Conservation (phyloP, 176 grass and related monocot species). For the Musa troglodytarum region DNA sequence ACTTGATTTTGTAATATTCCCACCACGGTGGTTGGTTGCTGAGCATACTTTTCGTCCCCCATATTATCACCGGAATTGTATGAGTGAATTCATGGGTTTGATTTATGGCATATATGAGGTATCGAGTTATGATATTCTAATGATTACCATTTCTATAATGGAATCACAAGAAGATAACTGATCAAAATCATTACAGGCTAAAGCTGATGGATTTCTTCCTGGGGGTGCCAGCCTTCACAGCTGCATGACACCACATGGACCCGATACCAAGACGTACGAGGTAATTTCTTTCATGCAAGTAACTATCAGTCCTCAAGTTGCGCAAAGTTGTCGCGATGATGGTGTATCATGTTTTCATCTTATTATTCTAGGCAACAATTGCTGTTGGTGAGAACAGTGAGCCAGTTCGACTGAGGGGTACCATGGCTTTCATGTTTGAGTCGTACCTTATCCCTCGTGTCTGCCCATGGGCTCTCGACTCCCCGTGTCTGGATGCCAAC, state of each 20-base stretch:
- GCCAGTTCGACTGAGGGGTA: slow-evolving; percentile 44
- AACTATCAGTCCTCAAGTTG: not conserved
- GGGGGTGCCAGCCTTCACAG: slow-evolving; percentile 89
- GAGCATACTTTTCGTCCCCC: slow-evolving; percentile 89
- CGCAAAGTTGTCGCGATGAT: not conserved
- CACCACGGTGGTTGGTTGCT: slow-evolving; percentile 79
- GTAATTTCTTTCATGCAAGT: slow-evolving; percentile 8
- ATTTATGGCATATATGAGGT: slow-evolving; percentile 80
- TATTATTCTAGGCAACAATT: slow-evolving; percentile 39
- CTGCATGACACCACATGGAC: slow-evolving; percentile 93
- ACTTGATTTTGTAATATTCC: slow-evolving; percentile 93
- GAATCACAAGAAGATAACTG: too few relatives aligned
- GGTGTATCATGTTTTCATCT: slow-evolving; percentile 12
- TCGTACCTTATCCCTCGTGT: slow-evolving; percentile 63
- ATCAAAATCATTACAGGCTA: slow-evolving; percentile 38
- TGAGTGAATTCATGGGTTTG: slow-evolving; percentile 90
- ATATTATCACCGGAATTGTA: slow-evolving; percentile 92
- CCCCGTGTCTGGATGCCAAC: slow-evolving; percentile 40
- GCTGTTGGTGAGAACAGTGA: slow-evolving; percentile 26
- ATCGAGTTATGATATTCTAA: not conserved
- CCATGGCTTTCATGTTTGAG: slow-evolving; percentile 92
- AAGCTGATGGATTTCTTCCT: slow-evolving; percentile 84
- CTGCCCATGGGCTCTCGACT: slow-evolving; percentile 76
- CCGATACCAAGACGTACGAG: slow-evolving; percentile 87
- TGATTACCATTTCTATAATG: not conserved